Evolutionary conservation across 176 grass and related monocot genomes (phyloP), one percentile per base, ranked within the genome.

Genomic region (Typha latifolia): DNA sequence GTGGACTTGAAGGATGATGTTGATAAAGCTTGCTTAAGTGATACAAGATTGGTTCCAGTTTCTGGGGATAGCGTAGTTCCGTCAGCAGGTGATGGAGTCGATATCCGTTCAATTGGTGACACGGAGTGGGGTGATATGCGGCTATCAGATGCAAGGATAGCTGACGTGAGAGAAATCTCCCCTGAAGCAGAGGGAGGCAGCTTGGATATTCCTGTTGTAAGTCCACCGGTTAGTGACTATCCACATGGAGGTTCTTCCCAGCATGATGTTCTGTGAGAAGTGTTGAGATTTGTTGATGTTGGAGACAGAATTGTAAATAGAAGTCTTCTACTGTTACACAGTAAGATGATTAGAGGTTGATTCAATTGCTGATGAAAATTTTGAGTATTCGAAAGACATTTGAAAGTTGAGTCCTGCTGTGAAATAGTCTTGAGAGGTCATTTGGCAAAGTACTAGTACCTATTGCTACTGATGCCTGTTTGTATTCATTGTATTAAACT

Each of bases 1-100:
- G 85, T 96, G 0, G 85, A 96, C 51, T 78, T 82, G 12, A 88
- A 96, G 48, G 88, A 91, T n/a, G 78, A 96, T 61, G 88, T 96
- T 24, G 93, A 96, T 72, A 91, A 96, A 72, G 93, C 85, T 20
- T 96, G 93, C 61, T 84, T 91, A 63, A 86, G 77, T 15, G 88
- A 91, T 63, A 83, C 88, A 1, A 83, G 83, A 63, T 74, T 69
- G 14, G 76, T 90, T 67, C 62, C 80, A 50, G 89, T 90, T 62
- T 81, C 94, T 10, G 57, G 66, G 0, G 72, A 77, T 12, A 84
- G 69, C 18, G 83, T 82, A 71, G 78, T 90, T 49, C 83, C 93
- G 5, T 34, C 87, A 31, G 80, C 75, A 1, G 81, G 92, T 29
- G 84, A 88, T 72, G 82, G 85, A 72, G 80, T 91, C 55, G 89